Percentiles rank a stretch among this genome's conserved stretches.
phyloP scores from a whole-genome alignment of 768 basidiomycete species.

The Suillus ampliporus region DNA sequence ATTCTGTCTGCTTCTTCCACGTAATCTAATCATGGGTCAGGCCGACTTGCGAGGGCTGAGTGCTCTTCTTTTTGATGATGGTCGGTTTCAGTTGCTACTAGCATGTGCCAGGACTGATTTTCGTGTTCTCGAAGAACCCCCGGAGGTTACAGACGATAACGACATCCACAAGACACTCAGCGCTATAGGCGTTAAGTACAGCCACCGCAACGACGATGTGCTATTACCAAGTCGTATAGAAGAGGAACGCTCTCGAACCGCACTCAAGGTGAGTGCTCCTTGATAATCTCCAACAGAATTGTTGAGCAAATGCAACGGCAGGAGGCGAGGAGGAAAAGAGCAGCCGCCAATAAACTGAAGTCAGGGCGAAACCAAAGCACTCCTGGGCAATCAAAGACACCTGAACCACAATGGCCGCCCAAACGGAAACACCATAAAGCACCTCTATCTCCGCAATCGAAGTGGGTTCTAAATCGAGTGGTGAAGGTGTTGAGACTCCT shows the following conservation, averaged over 20 bases:
- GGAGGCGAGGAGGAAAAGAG: conserved; percentile 34
- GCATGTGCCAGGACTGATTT: background rate
- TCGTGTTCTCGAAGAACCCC: conserved; percentile 39
- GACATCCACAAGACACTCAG: conserved; percentile 61
- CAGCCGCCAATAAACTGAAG: conserved; percentile 29
- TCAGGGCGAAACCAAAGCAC: conserved; percentile 8
- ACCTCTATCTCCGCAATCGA: conserved; percentile 51
- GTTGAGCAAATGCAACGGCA: conserved; percentile 9
- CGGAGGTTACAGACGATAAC: conserved; percentile 48
- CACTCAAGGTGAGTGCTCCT: conserved; percentile 48
- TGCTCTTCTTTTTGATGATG: conserved; percentile 73
- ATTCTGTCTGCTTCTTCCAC: background rate
- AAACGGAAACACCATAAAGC: conserved; percentile 59
- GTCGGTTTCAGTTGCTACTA: conserved; percentile 38
- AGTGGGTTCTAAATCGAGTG: conserved; percentile 44
- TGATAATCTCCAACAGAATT: conserved; percentile 8
- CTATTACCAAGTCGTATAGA: conserved; percentile 72
- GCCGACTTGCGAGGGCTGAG: conserved; percentile 64
- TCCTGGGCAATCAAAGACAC: conserved; percentile 30
- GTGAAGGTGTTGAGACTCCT: conserved; percentile 9
- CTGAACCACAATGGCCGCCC: conserved; percentile 67
- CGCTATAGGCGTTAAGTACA: conserved; percentile 70
- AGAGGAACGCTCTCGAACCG: conserved; percentile 61
- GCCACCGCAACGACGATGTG: conserved; percentile 75
- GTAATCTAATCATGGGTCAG: conserved; percentile 34